Conservation (phyloP, 148 eudicot species). For the Arbutus unedo region DNA sequence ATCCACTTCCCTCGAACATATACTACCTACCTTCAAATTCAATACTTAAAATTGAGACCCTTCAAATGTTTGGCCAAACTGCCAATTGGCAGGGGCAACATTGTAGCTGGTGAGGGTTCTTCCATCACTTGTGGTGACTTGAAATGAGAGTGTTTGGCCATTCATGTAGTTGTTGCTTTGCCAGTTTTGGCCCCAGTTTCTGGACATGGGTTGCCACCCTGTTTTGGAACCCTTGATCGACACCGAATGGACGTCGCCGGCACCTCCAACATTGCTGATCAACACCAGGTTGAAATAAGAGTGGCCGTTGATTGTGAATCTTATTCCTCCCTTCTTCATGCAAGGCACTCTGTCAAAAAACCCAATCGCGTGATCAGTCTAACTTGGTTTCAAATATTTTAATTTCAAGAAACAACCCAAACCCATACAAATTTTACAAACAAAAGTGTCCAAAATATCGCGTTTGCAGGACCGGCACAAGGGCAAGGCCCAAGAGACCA, state of each 20-base stretch:
- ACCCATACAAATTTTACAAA: neutral
- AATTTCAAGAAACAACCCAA: neutral
- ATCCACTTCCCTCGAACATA: neutral
- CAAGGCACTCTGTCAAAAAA: conserved; percentile 32
- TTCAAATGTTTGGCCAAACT: conserved; percentile 34
- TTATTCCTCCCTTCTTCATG: conserved; percentile 33
- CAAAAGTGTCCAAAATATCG: conserved; percentile 14
- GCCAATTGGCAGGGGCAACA: conserved; percentile 32
- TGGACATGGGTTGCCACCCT: conserved; percentile 40
- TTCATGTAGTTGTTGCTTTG: conserved; percentile 37
- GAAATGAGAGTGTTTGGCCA: conserved; percentile 30
- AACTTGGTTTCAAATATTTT: conserved; percentile 40
- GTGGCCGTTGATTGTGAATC: conserved; percentile 42
- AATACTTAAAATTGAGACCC: conserved; percentile 25
- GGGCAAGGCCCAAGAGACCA: too few species aligned
- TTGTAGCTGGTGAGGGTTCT: conserved; percentile 29
- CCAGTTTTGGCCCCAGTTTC: conserved; percentile 45
- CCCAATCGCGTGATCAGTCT: conserved; percentile 7
- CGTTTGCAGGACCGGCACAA: neutral
- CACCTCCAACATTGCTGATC: conserved; percentile 35
- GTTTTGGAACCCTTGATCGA: conserved; percentile 34
- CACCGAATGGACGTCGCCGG: conserved; percentile 36
- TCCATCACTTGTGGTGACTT: conserved; percentile 33
- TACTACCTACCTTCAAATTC: neutral
- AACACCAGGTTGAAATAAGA: conserved; percentile 38